Evolutionary conservation across 805 yeast genomes (phyloP).

Genomic region (Yamadazyma insecticola): DNA sequence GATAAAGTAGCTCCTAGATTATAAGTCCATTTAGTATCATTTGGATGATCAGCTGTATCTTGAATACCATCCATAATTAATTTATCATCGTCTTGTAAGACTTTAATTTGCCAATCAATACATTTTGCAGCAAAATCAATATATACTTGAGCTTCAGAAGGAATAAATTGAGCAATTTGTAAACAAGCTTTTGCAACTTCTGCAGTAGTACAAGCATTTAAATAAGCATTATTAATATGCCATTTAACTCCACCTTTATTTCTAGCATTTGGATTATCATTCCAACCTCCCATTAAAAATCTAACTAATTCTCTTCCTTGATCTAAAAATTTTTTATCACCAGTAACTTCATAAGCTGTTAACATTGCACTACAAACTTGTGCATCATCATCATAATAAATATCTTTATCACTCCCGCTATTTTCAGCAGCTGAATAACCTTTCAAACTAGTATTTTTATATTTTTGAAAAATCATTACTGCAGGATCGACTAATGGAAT

Average conservation of each 20-base stretch:
- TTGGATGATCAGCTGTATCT: constrained; percentile 37
- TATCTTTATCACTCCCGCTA: constrained; percentile 54
- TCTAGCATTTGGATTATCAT: constrained; percentile 35
- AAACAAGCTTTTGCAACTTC: constrained; percentile 62
- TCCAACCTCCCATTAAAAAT: constrained; percentile 64
- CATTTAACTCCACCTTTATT: constrained; percentile 62
- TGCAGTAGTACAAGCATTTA: constrained; percentile 64
- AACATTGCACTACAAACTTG: constrained; percentile 64
- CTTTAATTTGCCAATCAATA: constrained; percentile 52
- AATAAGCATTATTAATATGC: constrained; percentile 58
- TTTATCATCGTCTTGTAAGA: constrained; percentile 51
- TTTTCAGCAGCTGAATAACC: constrained; percentile 67
- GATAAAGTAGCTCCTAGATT: constrained; percentile 64
- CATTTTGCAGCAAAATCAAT: constrained; percentile 57
- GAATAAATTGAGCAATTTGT: constrained; percentile 50
- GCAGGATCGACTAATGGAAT: constrained; percentile 52
- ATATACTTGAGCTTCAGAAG: constrained; percentile 43
- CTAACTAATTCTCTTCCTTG: constrained; percentile 54
- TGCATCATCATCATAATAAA: constrained; percentile 73
- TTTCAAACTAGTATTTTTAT: constrained; percentile 44
- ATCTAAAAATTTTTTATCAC: constrained; percentile 47
- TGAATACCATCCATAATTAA: constrained; percentile 60
- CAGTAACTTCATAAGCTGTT: constrained; percentile 65
- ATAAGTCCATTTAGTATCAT: constrained; percentile 59
- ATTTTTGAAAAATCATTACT: constrained; percentile 44